Percentiles rank a stretch among this genome's conserved stretches.
These are phyloP conservation scores for Ascosphaera aggregata DNA, from an alignment of 2,329 filamentous ascomycete species.

Conservation along the genomic window DNA sequence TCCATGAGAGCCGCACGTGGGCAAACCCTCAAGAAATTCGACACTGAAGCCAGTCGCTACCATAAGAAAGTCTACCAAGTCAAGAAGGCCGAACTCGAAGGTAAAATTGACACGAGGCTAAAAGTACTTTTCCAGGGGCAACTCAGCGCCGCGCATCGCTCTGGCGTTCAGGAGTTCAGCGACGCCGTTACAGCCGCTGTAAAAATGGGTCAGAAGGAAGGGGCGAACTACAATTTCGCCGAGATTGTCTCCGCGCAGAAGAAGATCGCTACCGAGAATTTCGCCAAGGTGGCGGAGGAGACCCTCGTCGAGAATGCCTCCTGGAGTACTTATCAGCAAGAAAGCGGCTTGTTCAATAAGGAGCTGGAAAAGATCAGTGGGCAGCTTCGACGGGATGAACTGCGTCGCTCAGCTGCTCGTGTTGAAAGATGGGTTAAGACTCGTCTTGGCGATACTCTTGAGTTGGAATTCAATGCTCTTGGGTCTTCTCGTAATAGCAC, in stretches of 20 bases:
- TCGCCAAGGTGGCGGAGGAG: slow-evolving; percentile 50
- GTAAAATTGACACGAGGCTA: slow-evolving; percentile 67
- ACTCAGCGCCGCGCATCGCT: slow-evolving; percentile 69
- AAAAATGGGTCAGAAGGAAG: slow-evolving; percentile 81
- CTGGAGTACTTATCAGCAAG: slow-evolving; percentile 74
- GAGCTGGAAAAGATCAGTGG: slow-evolving; percentile 76
- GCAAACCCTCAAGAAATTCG: slow-evolving; percentile 61
- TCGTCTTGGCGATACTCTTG: slow-evolving; percentile 64
- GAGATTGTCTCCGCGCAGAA: slow-evolving; percentile 78
- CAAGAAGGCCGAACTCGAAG: slow-evolving; percentile 65
- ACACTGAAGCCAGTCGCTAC: slow-evolving; percentile 75
- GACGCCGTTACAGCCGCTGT: slow-evolving; percentile 72
- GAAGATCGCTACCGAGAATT: slow-evolving; percentile 47
- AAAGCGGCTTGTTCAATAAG: slow-evolving; percentile 60
- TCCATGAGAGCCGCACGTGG: slow-evolving; percentile 48
- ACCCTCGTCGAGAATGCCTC: slow-evolving; percentile 54
- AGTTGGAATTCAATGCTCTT: slow-evolving; percentile 87
- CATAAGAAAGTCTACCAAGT: slow-evolving; percentile 86
- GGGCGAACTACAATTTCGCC: slow-evolving; percentile 78
- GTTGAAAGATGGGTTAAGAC: slow-evolving; percentile 89
- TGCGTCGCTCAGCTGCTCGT: slow-evolving; percentile 72
- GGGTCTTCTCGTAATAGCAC: slow-evolving; percentile 67
- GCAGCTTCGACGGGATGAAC: slow-evolving; percentile 77
- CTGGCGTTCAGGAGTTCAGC: slow-evolving; percentile 60
- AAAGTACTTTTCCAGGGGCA: slow-evolving; percentile 81